Base-by-base conservation (phyloP, 345 rosid species). In the Viola odorata region DNA sequence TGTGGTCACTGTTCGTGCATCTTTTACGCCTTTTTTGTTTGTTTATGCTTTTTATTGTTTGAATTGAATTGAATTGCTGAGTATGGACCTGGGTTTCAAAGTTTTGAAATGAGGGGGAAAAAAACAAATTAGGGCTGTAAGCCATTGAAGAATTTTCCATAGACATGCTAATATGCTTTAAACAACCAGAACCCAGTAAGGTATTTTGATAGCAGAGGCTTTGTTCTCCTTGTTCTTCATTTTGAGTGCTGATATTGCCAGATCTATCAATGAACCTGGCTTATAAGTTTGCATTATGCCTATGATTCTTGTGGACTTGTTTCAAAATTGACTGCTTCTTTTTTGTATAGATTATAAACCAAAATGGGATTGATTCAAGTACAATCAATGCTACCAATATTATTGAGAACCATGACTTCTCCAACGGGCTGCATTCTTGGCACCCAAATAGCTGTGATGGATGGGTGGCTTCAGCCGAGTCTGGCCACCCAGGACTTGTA, bases 371-470 rank as follows among this genome's bases (percentile, higher is more conserved):
- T 49, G 58, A 58, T 62, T 49, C 76, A 45, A 65, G 45, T 10
- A 36, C 41, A 37, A 61, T 57, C 11, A 62, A 37, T 55, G 50
- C 66, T n/a, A 53, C 61, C 58, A 84, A 81, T 71, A 81, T 94
- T 73, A 45, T 90, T 41, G 54, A 55, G 40, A 94, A 94, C 75
- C 79, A 84, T 60, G 89, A 94, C 63, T 94, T 94, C 81, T 90
- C 96, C 50, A 64, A 57, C 55, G 99, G 89, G 52, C 60, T 94
- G 72, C 58, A 60, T 12, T 72, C 81, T 41, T 94, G 99, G 99
- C 85, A 75, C 52, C 65, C 87, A 66, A 88, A 90, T 75, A 66
- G 79, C 69, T 94, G 99, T 58, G 78, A 80, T 52, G 80, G 86
- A 54, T 88, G 75, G 69, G 85, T 86, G 62, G 85, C 71, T 72